Evolutionary conservation across 257 asterid species (phyloP), one percentile per base, ranked within the genome.

Genomic region (Solanum paucissectum): DNA sequence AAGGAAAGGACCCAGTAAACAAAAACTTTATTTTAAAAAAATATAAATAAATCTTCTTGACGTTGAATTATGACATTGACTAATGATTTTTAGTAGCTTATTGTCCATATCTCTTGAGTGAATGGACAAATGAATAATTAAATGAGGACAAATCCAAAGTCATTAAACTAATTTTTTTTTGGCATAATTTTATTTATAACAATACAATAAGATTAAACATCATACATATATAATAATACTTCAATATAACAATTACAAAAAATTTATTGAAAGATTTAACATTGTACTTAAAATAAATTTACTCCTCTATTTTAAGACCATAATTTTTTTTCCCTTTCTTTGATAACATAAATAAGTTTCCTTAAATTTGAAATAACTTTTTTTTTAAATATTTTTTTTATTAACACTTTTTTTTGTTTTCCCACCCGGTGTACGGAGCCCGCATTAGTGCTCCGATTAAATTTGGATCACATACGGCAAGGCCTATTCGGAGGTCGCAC

Each of bases 401-500:
- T 46, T 46, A 46, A 46, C 1, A 13, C 6, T 1, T 13, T 46
- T 46, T 46, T 13, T 46, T 2, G 18, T 46, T 46, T 44, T 46
- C 6, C 18, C 7, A 46, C 3, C 20, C 12, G 1, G 1, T 36
- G 38, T 36, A 5, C 7, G 7, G 37, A 36, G 37, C 12, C 4
- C 4, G 0, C 0, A 55, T 18, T 55, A 18, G 9, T 6, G 64
- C 3, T 55, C 0, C 0, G 4, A 55, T 0, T 55, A 55, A 55
- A 55, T 18, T 55, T 55, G 64, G 0, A 55, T 55, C 4, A 18
- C 10, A 0, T 18, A 3, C 4, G 0, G 3, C 10, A 14, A 0
- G 23, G 0, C 0, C 4, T 55, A 18, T 18, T 55, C 8, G 0
- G 1, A 3, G 0, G 2, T 1, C 10, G 16, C 20, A 55, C 64